Base-by-base conservation (phyloP, 2,329 filamentous ascomycete species). In the Xylariaceae sp. region DNA sequence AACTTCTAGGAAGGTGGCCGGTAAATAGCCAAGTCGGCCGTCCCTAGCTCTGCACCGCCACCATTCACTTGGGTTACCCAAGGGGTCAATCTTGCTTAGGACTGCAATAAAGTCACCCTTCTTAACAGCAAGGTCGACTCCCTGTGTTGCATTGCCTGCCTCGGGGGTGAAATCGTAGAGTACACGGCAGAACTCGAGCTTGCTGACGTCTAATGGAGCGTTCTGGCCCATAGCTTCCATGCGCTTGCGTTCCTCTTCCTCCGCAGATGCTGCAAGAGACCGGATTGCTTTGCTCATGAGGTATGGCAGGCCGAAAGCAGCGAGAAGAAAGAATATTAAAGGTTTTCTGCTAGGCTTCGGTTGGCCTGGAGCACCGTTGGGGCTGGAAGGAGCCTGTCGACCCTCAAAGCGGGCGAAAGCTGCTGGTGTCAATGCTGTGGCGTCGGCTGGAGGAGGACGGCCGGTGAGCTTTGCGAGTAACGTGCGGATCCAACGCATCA, bases 71-170 rank as follows among this genome's bases (percentile, higher is more conserved):
- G 92, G 86, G 67, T 95, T 92, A 39, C 95, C 95, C 70, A 94
- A 85, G 0, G 95, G 95, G 69, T 99, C 95, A 16, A 87, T 90
- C 78, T 97, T 97, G 78, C 88, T 89, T 52, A 99, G 82, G 1
- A 99, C 92, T 23, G 95, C 95, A 14, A 99, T 93, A 50, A 98
- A 87, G 67, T 99, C 95, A 58, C 94, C 94, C 79, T 96, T 97
- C 78, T 91, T 93, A 21, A 96, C 94, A 31, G 91, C 87, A 12
- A 99, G 83, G 70, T 99, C 96, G 65, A 98, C 87, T 29, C 90
- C 91, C 60, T 88, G 78, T 17, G 81, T 81, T 12, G 76, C 75
- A 55, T 76, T 76, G 74, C 84, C 85, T 2, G 84, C 78, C 69
- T 94, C 90, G 3, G 95, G 94, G 0, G 89, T 88, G 78, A 96